Base-by-base conservation (phyloP, 2,329 filamentous ascomycete genomes). In the Diaporthe ilicicola region DNA sequence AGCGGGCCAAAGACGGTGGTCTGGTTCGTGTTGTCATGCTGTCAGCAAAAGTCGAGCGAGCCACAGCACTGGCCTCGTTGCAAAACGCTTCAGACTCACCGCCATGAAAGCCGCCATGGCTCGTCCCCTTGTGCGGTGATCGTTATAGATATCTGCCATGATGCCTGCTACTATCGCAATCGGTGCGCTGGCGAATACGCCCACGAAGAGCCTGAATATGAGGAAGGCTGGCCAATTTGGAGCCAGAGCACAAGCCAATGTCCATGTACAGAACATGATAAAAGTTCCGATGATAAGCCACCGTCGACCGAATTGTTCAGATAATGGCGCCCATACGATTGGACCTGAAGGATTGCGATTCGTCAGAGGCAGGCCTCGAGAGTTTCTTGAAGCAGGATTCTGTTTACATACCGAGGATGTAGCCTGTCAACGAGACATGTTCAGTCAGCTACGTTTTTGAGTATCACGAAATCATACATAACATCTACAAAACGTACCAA, bases 81-180 rank as follows among this genome's bases (percentile, higher is more conserved):
- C 10, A 12, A 2, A 1, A 34, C 17, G 17, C 2, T 17, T n/a
- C 17, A 9, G 2, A 78, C 84, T 77, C 76, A 88, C 90, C 22
- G 87, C 88, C 86, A 91, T 91, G 80, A 91, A 92, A 50, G 87
- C 80, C 1, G 89, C 86, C 83, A 91, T 90, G 5, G 88, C 88
- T 42, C 89, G 82, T 3, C 90, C 90, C 56, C 90, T 82, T 1
- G 84, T 82, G 34, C 85, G 80, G 0, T 88, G 84, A 65, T 90
- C 84, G 64, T 84, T 84, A 75, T 89, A 93, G 7, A 92, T 84
- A 79, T 93, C 92, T 17, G 92, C 91, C 73, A 92, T 86, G 12
- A 92, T 87, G 0, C 88, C 90, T 34, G 79, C 88, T 75, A 91
- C 88, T 9, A 93, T 86, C 29, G 88, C 86, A 59, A 93, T 89